These are phyloP conservation scores for Backusella morwellensis DNA, from an alignment of 192 early-diverging fungal genomes.

Conservation along the genomic window DNA sequence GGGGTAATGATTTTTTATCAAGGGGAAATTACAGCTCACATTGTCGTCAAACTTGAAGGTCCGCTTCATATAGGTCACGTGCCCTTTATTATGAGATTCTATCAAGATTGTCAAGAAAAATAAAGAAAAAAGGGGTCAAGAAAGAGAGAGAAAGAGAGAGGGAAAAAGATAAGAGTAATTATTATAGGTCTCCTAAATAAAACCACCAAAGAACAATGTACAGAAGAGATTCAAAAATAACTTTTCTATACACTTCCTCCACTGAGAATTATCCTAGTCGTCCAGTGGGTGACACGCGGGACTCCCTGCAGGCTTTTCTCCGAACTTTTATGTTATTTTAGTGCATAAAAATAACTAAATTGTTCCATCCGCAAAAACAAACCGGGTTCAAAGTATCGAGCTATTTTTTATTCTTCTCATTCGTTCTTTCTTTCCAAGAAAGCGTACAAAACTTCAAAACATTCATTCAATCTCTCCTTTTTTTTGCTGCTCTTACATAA, in stretches of 20 bases:
- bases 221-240: background rate
- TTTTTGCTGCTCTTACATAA: background rate
- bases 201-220: background rate
- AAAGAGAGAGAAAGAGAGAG: background rate
- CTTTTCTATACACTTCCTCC: background rate
- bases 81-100: background rate
- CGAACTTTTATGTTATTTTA: background rate
- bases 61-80: background rate
- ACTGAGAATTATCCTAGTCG: background rate
- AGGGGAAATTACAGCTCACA: slow-evolving; percentile 11
- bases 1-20: slow-evolving; percentile 8
- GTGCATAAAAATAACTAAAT: background rate
- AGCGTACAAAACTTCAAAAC: background rate
- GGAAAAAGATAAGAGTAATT: background rate
- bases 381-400: background rate
- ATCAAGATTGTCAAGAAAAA: background rate
- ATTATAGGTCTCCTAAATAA: background rate
- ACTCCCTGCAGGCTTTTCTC: background rate
- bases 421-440: background rate
- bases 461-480: background rate
- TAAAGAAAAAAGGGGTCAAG: background rate
- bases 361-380: background rate
- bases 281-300: background rate
- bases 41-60: background rate
- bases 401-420: background rate